Percentiles rank a stretch among this genome's conserved stretches.
phyloP scores from a whole-genome alignment of 805 yeast species.

The Kregervanrija fluxuum region DNA sequence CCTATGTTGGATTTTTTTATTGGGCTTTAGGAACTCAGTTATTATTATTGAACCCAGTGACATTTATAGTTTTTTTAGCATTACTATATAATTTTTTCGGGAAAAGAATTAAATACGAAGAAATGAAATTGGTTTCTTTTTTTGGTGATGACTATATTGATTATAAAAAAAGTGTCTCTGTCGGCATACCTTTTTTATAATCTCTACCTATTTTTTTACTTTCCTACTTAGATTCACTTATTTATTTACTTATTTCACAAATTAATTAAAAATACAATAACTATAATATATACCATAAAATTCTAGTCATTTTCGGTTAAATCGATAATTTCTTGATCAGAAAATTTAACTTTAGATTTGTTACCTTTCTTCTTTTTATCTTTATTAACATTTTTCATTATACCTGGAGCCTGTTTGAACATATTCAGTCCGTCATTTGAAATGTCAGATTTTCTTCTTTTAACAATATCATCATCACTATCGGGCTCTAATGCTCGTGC shows the following conservation, averaged over 20 bases:
- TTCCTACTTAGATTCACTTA: background rate
- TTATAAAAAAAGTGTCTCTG: constrained; percentile 43
- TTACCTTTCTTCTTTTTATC: background rate
- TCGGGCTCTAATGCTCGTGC: constrained; percentile 4
- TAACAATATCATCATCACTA: too few relatives aligned
- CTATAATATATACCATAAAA: constrained; percentile 10
- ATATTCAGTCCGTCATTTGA: constrained; percentile 6
- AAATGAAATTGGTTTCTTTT: constrained; percentile 51
- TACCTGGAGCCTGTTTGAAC: background rate
- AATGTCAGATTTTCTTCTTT: constrained; percentile 10
- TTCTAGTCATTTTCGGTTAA: constrained; percentile 12
- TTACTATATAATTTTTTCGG: constrained; percentile 65
- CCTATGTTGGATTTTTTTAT: constrained; percentile 84
- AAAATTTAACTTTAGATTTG: background rate
- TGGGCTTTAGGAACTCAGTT: constrained; percentile 91
- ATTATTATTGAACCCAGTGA: constrained; percentile 56
- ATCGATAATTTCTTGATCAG: constrained; percentile 20
- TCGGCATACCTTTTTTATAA: constrained; percentile 59
- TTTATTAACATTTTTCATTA: too few relatives aligned
- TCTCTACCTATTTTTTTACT: background rate
- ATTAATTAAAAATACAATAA: background rate
- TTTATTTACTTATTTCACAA: too few relatives aligned
- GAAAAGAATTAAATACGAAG: constrained; percentile 66
- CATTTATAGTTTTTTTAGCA: constrained; percentile 44
- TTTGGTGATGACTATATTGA: constrained; percentile 60